phyloP scores from a whole-genome alignment of 768 basidiomycete genomes.

The Phlebiopsis gigantea region DNA sequence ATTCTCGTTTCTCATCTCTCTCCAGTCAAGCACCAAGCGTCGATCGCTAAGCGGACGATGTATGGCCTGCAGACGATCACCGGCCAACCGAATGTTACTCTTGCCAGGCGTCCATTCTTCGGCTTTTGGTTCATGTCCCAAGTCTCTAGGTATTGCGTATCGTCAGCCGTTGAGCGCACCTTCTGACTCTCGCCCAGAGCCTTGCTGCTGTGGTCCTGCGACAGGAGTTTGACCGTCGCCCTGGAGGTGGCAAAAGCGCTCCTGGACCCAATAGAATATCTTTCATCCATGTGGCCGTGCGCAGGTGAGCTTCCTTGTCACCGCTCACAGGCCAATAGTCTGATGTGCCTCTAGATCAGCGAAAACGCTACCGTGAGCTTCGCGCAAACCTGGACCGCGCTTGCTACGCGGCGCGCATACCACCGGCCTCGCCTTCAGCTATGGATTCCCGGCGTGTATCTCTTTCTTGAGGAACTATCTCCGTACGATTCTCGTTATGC shows the following conservation, averaged over 20 bases:
- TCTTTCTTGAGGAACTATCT: neutral
- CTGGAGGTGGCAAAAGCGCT: slow-evolving; percentile 59
- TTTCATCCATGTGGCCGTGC: slow-evolving; percentile 61
- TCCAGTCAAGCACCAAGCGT: slow-evolving; percentile 56
- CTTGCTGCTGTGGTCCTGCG: slow-evolving; percentile 55
- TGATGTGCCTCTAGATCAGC: slow-evolving; percentile 38
- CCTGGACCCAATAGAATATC: slow-evolving; percentile 45
- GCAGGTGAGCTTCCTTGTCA: slow-evolving; percentile 32
- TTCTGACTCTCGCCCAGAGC: slow-evolving; percentile 32
- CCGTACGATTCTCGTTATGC: neutral
- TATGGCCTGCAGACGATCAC: slow-evolving; percentile 56
- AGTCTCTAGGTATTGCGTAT: slow-evolving; percentile 42
- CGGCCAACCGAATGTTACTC: slow-evolving; percentile 38
- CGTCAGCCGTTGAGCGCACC: neutral
- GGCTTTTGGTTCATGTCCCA: slow-evolving; percentile 76
- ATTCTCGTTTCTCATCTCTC: neutral
- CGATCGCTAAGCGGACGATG: slow-evolving; percentile 56
- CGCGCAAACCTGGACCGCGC: slow-evolving; percentile 42
- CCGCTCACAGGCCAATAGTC: neutral
- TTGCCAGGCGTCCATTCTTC: slow-evolving; percentile 60
- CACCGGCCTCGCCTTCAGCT: slow-evolving; percentile 27
- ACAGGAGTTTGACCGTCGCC: slow-evolving; percentile 51
- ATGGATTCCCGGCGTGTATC: neutral
- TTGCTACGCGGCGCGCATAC: slow-evolving; percentile 41
- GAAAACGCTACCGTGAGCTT: slow-evolving; percentile 40